Evolutionary conservation across 176 grass and related monocot genomes (phyloP).

Genomic region (Aegilops longissima): DNA sequence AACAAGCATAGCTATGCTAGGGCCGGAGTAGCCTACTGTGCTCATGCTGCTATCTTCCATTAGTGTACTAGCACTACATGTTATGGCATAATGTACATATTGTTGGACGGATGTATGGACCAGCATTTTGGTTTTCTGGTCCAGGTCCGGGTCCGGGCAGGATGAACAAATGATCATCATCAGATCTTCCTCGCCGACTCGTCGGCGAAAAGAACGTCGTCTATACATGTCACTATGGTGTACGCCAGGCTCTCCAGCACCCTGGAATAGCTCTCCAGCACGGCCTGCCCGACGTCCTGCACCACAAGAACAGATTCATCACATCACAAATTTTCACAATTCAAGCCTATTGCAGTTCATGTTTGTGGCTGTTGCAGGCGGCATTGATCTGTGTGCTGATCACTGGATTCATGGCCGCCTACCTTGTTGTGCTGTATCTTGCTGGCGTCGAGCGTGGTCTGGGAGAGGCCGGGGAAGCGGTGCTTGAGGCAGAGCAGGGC

Average conservation of each 20-base stretch:
- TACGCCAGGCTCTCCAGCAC: conserved; percentile 92
- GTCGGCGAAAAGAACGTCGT: conserved; percentile 78
- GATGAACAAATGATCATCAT: conserved; percentile 47
- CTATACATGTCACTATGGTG: conserved; percentile 76
- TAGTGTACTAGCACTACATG: conserved; percentile 38
- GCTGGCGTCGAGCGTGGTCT: conserved; percentile 75
- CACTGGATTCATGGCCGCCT: background rate
- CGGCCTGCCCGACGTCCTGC: conserved; percentile 81
- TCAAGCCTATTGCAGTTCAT: background rate
- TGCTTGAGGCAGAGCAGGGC: conserved; percentile 69
- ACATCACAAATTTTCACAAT: conserved; percentile 1
- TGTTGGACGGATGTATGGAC: conserved; percentile 12
- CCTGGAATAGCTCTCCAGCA: conserved; percentile 90
- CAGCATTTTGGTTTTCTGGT: conserved; percentile 38
- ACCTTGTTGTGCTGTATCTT: conserved; percentile 94
- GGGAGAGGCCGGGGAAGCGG: conserved; percentile 63
- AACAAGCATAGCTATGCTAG: conserved; percentile 30
- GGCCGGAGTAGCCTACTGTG: conserved; percentile 22
- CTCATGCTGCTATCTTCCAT: conserved; percentile 41
- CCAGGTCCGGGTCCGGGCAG: background rate
- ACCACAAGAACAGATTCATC: conserved; percentile 9
- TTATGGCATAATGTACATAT: conserved; percentile 49
- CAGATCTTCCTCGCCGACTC: conserved; percentile 55
- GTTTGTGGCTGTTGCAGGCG: too few species aligned
- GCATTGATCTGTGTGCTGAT: background rate